These are phyloP conservation scores for Penstemon barbatus DNA, from an alignment of 257 asterid species.

Conservation along the genomic window DNA sequence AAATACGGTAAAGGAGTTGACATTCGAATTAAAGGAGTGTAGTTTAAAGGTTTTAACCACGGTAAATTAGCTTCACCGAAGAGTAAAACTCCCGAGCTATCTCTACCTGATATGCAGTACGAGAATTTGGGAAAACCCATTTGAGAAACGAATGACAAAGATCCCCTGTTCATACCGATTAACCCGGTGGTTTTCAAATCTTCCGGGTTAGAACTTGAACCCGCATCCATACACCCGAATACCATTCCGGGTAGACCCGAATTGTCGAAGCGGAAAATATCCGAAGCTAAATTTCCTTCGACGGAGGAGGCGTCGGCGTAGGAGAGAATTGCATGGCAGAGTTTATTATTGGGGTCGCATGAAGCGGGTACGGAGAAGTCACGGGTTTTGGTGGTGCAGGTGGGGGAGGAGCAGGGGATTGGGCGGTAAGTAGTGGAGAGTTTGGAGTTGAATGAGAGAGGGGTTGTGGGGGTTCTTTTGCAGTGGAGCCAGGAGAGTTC, in stretches of 20 bases:
- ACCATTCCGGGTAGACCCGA: slow-evolving; percentile 39
- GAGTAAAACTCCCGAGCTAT: slow-evolving; percentile 58
- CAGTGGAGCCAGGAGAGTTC: slow-evolving; percentile 87
- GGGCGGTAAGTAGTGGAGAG: slow-evolving; percentile 59
- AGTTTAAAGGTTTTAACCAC: slow-evolving; percentile 50
- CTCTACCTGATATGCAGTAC: slow-evolving; percentile 73
- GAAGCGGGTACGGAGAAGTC: slow-evolving; percentile 68
- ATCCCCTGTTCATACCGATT: slow-evolving; percentile 80
- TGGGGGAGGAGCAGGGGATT: slow-evolving; percentile 56
- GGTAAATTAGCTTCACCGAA: slow-evolving; percentile 59
- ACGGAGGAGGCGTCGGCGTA: slow-evolving; percentile 82
- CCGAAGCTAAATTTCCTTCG: slow-evolving; percentile 72
- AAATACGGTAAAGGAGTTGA: slow-evolving; percentile 63
- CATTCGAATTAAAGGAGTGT: slow-evolving; percentile 61
- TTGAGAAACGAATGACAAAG: slow-evolving; percentile 65
- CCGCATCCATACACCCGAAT: slow-evolving; percentile 82
- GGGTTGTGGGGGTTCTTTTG: slow-evolving; percentile 40
- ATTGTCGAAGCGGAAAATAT: slow-evolving; percentile 37
- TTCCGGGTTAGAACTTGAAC: slow-evolving; percentile 58
- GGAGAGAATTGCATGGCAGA: slow-evolving; percentile 70
- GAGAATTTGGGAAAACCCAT: slow-evolving; percentile 60
- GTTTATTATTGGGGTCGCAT: slow-evolving; percentile 49
- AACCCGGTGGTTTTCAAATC: slow-evolving; percentile 56
- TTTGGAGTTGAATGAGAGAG: slow-evolving; percentile 43
- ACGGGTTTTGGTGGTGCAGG: slow-evolving; percentile 64